Base-by-base conservation (phyloP, 139 green algal genomes). In the Chlorokybus atmophyticus region DNA sequence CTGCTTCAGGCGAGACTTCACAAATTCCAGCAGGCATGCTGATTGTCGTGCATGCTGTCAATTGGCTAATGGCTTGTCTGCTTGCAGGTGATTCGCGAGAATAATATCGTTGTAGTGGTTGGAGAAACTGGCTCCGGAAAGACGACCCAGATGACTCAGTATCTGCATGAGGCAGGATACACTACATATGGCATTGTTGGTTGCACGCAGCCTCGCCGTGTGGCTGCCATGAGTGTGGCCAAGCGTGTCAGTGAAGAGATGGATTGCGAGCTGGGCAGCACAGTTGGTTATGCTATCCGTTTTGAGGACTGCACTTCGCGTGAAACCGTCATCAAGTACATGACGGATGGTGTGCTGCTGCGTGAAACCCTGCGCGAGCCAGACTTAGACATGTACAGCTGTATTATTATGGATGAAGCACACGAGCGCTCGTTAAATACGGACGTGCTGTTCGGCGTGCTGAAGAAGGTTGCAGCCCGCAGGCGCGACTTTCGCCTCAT, bases 111-210 rank as follows among this genome's bases (percentile, higher is more conserved):
- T 5, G 84, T 98, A 39, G 87, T 98, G 40, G 90, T 98, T 26
- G 91, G 91, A 4, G 91, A 98, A 74, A 98, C 91, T 0, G 91
- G 91, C 21, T 87, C 71, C 39, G 90, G 90, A 55, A 98, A 98
- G 77, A 98, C 90, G 29, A 98, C 90, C 3, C 72, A 79, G 60
- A 76, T 79, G 58, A 77, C 72, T 29, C 85, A 94, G 75, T 98
- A 97, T 74, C 80, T 98, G 32, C 70, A 85, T 23, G 91, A 98
- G 68, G 83, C 82, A 14, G 88, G 88, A 0, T 95, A 88, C 74
- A 83, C 79, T 5, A 76, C 68, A 0, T 79, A 62, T 29, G 88
- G 88, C 29, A 78, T 83, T 59, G 85, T 95, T 29, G 90, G 87
- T 6, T 97, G 88, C 83, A 97, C 87, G 26, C 77, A 97, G 79